A percentile compares a stretch with the other conserved stretches of the same genome.
These are phyloP conservation scores for Coemansia biformis DNA, from an alignment of 192 early-diverging fungal species.

Conservation along the genomic window DNA sequence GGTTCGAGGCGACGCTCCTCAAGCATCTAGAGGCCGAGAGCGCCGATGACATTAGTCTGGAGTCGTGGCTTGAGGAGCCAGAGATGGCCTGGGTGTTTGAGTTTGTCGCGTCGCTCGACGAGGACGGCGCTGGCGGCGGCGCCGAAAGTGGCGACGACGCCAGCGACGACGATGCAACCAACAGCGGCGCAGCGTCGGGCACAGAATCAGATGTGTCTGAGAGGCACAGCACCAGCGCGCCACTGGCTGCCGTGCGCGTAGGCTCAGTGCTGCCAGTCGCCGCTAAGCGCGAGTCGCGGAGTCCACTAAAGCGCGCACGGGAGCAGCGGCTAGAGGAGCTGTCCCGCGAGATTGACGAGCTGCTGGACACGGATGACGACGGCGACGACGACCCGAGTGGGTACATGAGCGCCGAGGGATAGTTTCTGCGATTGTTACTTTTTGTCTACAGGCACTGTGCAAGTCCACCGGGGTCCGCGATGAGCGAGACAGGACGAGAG, in stretches of 20 bases:
- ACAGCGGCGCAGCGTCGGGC: constrained; percentile 4
- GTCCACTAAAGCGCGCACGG: constrained; percentile 33
- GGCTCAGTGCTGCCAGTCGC: no score
- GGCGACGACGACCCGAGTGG: constrained; percentile 25
- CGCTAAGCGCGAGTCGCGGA: constrained; percentile 11
- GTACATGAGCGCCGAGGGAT: no score
- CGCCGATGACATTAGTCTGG: constrained; percentile 32
- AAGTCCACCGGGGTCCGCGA: no score
- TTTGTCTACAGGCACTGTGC: no score
- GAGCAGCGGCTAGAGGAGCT: constrained; percentile 41
- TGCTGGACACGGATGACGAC: constrained; percentile 30
- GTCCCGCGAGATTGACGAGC: constrained; percentile 45
- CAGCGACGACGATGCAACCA: constrained; percentile 10
- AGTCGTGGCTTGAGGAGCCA: constrained; percentile 47
- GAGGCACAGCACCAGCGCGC: background rate
- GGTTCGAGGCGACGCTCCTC: constrained; percentile 56
- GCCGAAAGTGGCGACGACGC: constrained; percentile 3
- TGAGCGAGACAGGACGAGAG: no score
- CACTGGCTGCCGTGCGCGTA: background rate
- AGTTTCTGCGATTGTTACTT: no score
- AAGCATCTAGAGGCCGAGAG: constrained; percentile 52
- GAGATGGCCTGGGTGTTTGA: constrained; percentile 47
- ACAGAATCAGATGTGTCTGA: constrained; percentile 24
- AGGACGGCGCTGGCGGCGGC: no score
- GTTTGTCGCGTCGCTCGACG: constrained; percentile 38